Evolutionary conservation across 2,329 filamentous ascomycete genomes (phyloP), one percentile per base, ranked within the genome.

Genomic region (Apiospora koreana): DNA sequence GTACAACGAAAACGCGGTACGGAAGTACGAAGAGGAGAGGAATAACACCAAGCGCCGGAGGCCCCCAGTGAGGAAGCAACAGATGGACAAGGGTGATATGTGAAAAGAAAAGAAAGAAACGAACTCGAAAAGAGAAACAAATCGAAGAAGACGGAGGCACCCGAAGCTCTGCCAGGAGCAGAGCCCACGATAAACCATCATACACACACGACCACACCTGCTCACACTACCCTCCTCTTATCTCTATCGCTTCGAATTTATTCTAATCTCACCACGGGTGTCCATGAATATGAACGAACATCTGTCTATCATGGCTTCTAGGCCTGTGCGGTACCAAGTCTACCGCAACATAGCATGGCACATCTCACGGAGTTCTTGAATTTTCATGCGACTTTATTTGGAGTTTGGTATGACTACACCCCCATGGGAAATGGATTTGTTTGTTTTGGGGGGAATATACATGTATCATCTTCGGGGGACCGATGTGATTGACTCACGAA

Each of bases 1-100:
- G 10, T 81, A 76, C 68, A 71, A 75, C 64, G 69, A 74, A 0
- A 75, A 75, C 1, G 81, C 81, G 3, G 45, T 75, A 42, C 72
- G 73, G 2, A 16, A 76, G 2, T 71, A 72, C 35, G 75, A 75
- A 18, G 74, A 74, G 41, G 74, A 76, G 67, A 74, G 72, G 62
- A 66, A 41, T 12, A 65, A 65, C 38, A 65, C 64, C 38, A 41
- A 45, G 42, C 64, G 42, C 38, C 64, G 64, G 38, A 43, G 42
- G 5, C n/a, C 64, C 38, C 38, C 38, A 5, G 14, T 42, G 12
- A 65, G 42, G 38, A 45, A 31, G 42, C 64, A 45, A 45, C 38
- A 43, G 38, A 18, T 41, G 38, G n/a, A 4, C 10, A 10, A 25
- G 12, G 38, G 25, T 8, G 64, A 65, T n/a, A 31, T 42, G 21